Evolutionary conservation across 306 rosid genomes (phyloP).

Genomic region (Crotalaria pallida): DNA sequence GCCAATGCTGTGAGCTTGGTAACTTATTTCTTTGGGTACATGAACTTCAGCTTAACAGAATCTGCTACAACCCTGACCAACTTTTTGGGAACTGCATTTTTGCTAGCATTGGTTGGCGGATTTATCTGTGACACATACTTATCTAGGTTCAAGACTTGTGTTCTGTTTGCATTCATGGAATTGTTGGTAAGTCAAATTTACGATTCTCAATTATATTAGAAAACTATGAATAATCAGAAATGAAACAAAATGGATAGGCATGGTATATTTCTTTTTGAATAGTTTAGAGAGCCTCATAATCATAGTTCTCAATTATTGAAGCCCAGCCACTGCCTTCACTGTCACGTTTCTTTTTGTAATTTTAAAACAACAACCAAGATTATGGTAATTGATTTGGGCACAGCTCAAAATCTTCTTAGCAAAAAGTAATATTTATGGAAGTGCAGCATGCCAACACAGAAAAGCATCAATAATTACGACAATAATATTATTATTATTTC

Average conservation of each 20-base stretch:
- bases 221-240: background rate
- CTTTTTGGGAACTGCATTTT: slow-evolving; percentile 67
- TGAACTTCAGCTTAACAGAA: slow-evolving; percentile 67
- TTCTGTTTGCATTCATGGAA: slow-evolving; percentile 51
- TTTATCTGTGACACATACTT: slow-evolving; percentile 65
- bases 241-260: background rate
- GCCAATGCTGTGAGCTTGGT: slow-evolving; percentile 57
- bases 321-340: background rate
- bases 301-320: slow-evolving; percentile 16
- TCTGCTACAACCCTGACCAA: slow-evolving; percentile 78
- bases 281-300: background rate
- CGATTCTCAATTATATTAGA: background rate
- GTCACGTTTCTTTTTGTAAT: background rate
- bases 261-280: background rate
- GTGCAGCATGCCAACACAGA: background rate
- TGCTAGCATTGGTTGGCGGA: slow-evolving; percentile 66
- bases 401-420: background rate
- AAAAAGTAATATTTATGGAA: background rate
- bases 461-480: background rate
- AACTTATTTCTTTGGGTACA: slow-evolving; percentile 64
- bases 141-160: slow-evolving; percentile 67
- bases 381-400: background rate
- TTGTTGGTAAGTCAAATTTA: slow-evolving; percentile 38
- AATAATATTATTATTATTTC: background rate
- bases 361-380: background rate